Conservation (phyloP, 75 land plant species). For the Cupressus sempervirens region DNA sequence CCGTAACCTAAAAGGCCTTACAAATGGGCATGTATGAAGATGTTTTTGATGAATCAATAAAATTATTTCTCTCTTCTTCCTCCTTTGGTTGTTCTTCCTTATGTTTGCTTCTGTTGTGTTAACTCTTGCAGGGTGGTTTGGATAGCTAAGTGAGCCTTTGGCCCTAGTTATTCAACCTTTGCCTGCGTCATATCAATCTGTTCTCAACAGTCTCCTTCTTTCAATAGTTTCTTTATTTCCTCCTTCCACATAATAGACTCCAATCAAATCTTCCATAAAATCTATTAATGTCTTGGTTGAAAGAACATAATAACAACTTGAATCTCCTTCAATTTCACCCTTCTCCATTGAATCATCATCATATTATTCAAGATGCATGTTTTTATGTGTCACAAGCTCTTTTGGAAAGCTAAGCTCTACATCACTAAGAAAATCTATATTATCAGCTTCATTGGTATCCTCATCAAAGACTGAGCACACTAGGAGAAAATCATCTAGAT, state of each 20-base stretch:
- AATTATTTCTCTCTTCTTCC: too few relatives aligned
- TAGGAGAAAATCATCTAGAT: conserved; percentile 98
- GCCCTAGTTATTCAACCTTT: too few relatives aligned
- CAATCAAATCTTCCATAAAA: conserved; percentile 98
- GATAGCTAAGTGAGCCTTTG: too few relatives aligned
- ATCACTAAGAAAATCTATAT: neutral
- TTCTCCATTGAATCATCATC: conserved; percentile 71
- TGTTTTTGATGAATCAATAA: too few relatives aligned
- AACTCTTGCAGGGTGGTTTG: too few relatives aligned
- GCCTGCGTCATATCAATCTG: too few relatives aligned
- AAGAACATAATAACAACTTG: conserved; percentile 88
- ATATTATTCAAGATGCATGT: conserved; percentile 24
- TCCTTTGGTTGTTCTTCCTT: too few relatives aligned
- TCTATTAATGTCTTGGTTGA: conserved; percentile 98
- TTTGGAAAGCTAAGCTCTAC: conserved; percentile 9
- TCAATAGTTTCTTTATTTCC: too few relatives aligned
- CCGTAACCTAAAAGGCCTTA: too few relatives aligned
- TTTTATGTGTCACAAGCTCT: conserved; percentile 12
- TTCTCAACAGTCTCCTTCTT: too few relatives aligned
- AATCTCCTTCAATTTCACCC: conserved; percentile 92
- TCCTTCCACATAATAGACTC: conserved; percentile 97
- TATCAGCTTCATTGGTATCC: conserved; percentile 70
- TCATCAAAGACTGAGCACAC: conserved; percentile 99
- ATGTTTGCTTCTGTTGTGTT: too few relatives aligned
- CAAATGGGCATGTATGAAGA: too few relatives aligned